phyloP scores from a whole-genome alignment of 768 basidiomycete genomes.

The Gautieria morchelliformis region DNA sequence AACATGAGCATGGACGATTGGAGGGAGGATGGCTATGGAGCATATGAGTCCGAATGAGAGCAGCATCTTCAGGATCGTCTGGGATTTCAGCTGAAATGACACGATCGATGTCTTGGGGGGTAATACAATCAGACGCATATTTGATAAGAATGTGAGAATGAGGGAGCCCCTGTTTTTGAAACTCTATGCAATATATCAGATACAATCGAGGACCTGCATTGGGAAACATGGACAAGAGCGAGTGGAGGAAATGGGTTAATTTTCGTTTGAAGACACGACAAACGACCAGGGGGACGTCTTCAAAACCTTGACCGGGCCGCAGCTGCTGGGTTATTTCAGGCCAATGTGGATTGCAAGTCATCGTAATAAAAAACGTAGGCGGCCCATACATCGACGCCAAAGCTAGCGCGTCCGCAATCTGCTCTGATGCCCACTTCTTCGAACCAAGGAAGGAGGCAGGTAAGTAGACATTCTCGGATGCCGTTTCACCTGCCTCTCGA shows the following conservation, averaged over 20 bases:
- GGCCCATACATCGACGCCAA: constrained; percentile 21
- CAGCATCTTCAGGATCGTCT: constrained; percentile 21
- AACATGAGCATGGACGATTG: too few species aligned
- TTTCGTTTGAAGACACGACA: too few species aligned
- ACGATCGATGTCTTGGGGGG: constrained; percentile 21
- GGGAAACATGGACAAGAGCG: constrained; percentile 22
- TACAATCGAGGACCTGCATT: constrained; percentile 24
- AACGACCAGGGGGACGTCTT: constrained; percentile 28
- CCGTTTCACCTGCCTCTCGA: constrained; percentile 33
- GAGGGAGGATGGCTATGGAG: too few species aligned
- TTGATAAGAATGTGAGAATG: constrained; percentile 33
- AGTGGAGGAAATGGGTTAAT: constrained; percentile 16
- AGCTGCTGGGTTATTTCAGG: too few species aligned
- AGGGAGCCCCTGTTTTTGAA: constrained; percentile 32
- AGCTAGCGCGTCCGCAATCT: constrained; percentile 26
- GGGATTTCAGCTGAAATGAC: too few species aligned
- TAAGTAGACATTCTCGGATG: constrained; percentile 22
- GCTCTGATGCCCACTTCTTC: too few species aligned
- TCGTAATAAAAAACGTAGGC: too few species aligned
- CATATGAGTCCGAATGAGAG: too few species aligned
- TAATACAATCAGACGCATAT: constrained; percentile 15
- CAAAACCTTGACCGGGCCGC: constrained; percentile 23
- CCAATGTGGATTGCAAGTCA: too few species aligned
- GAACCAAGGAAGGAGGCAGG: too few species aligned
- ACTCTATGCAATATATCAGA: too few species aligned